Conservation (phyloP, 2,329 filamentous ascomycete species). For the Fusarium multiceps region DNA sequence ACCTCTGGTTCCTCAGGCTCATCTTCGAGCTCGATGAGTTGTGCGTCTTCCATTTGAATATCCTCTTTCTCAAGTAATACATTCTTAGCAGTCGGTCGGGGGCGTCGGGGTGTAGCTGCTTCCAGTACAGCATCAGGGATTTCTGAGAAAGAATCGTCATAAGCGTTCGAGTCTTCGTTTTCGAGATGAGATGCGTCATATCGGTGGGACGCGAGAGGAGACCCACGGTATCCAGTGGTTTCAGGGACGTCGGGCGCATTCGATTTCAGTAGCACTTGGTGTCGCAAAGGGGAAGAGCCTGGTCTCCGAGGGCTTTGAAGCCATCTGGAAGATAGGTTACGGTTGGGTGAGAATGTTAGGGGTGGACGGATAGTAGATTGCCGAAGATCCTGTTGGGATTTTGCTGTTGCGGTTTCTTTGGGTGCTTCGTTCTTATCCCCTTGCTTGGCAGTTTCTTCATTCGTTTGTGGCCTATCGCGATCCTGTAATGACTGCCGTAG, state of each 20-base stretch:
- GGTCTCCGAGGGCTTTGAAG: slow-evolving; percentile 52
- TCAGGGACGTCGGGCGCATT: slow-evolving; percentile 43
- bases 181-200: slow-evolving; percentile 25
- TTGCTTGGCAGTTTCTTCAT: slow-evolving; percentile 20
- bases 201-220: slow-evolving; percentile 12
- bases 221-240: slow-evolving; percentile 7
- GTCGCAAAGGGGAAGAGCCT: slow-evolving; percentile 47
- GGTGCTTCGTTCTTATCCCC: slow-evolving; percentile 14
- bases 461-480: slow-evolving; percentile 22
- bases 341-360: slow-evolving; percentile 37
- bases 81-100: slow-evolving; percentile 6
- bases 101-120: slow-evolving; percentile 59
- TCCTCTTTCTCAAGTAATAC: slow-evolving; percentile 18
- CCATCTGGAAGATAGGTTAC: slow-evolving; percentile 45
- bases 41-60: slow-evolving; percentile 26
- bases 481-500: slow-evolving; percentile 53
- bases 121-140: slow-evolving; percentile 63
- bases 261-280: slow-evolving; percentile 48
- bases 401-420: slow-evolving; percentile 6
- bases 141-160: slow-evolving; percentile 69
- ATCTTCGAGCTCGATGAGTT: slow-evolving; percentile 8
- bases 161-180: slow-evolving; percentile 51
- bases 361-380: slow-evolving; percentile 35
- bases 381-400: slow-evolving; percentile 22
- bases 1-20: slow-evolving; percentile 1